phyloP scores from a whole-genome alignment of 306 rosid species.

The Dalbergia oliveri region DNA sequence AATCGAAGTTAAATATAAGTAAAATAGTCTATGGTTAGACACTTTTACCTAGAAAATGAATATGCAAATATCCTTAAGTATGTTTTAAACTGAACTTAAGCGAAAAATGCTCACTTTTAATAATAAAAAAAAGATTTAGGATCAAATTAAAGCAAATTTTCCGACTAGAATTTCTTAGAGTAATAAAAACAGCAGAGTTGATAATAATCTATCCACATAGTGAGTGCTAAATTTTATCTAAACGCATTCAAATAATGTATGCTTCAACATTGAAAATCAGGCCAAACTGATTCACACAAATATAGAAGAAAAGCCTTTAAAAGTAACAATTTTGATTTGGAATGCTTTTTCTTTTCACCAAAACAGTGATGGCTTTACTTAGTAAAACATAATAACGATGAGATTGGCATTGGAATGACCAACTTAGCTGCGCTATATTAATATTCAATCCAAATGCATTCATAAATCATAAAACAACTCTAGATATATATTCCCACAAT shows the following conservation, averaged over 20 bases:
- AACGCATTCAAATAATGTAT: neutral
- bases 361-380: neutral
- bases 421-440: too few species aligned
- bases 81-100: neutral
- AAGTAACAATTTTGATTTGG: neutral
- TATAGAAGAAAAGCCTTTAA: neutral
- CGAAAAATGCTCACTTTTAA: neutral
- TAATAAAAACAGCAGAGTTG: neutral
- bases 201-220: neutral
- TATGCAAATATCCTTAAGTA: neutral
- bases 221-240: neutral
- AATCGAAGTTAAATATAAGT: too few species aligned
- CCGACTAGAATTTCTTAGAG: too few species aligned
- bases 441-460: too few species aligned
- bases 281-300: neutral
- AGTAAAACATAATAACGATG: neutral
- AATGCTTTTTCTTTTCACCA: neutral
- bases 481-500: too few species aligned
- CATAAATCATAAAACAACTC: too few species aligned
- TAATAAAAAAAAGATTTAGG: neutral
- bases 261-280: neutral
- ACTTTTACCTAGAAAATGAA: neutral
- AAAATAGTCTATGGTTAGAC: neutral
- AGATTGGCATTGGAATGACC: neutral
- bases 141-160: neutral